These are phyloP conservation scores for Ostreobium quekettii DNA, from an alignment of 139 green algal genomes.

Conservation along the genomic window DNA sequence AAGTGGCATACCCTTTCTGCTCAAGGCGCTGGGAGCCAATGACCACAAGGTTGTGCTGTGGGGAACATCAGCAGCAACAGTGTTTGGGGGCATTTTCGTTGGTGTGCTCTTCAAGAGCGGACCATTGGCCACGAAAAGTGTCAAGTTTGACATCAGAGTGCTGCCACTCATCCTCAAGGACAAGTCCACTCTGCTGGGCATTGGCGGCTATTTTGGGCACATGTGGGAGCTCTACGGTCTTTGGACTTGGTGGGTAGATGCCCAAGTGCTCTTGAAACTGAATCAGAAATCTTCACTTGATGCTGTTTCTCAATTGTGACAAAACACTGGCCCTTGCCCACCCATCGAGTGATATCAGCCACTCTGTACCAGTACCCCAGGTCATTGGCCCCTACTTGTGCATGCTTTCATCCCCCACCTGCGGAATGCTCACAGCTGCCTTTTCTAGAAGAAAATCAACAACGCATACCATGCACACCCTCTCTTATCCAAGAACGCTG, in stretches of 20 bases:
- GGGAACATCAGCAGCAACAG: neutral
- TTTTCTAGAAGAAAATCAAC: no score
- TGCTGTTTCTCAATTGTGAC: no score
- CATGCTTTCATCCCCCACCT: no score
- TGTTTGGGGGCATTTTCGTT: neutral
- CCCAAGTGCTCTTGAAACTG: no score
- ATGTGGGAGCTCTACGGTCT: neutral
- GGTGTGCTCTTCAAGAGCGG: neutral
- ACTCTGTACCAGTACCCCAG: no score
- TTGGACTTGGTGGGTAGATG: neutral
- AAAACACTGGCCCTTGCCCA: no score
- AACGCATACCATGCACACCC: no score
- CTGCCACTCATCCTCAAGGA: neutral
- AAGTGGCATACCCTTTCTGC: neutral
- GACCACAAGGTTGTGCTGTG: neutral
- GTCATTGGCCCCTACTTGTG: no score
- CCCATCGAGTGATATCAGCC: no score
- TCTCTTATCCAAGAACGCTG: no score
- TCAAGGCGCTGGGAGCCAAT: neutral
- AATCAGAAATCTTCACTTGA: no score
- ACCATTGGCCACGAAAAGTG: neutral
- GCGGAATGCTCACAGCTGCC: no score
- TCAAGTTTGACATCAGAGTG: neutral
- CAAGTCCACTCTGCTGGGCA: neutral
- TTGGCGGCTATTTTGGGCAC: neutral